Conservation (phyloP, 345 rosid species). For the Raphanus raphanistrum region DNA sequence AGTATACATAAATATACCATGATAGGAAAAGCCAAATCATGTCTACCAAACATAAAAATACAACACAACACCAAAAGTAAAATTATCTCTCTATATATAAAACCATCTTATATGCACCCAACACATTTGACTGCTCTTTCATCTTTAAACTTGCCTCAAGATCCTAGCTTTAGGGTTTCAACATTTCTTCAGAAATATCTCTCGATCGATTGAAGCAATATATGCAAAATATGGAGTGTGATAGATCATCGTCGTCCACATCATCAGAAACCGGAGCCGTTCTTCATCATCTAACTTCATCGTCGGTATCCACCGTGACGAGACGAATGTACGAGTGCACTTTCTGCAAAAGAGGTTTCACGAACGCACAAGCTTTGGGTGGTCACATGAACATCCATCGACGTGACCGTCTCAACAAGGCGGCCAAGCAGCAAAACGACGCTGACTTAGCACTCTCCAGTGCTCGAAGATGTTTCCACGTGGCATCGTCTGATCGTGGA, state of each 20-base stretch:
- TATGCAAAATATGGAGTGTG: slow-evolving; percentile 30
- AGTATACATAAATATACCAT: slow-evolving; percentile 7
- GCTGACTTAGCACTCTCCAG: slow-evolving; percentile 32
- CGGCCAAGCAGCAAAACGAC: slow-evolving; percentile 38
- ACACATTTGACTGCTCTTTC: slow-evolving; percentile 14
- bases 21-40: slow-evolving; percentile 27
- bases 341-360: slow-evolving; percentile 92
- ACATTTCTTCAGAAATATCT: background rate
- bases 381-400: slow-evolving; percentile 79
- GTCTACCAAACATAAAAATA: slow-evolving; percentile 29
- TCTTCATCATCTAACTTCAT: background rate
- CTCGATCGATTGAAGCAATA: background rate
- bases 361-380: slow-evolving; percentile 83
- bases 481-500: slow-evolving; percentile 34
- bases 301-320: slow-evolving; percentile 33
- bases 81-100: slow-evolving; percentile 12
- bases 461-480: slow-evolving; percentile 43
- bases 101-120: slow-evolving; percentile 26
- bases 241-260: slow-evolving; percentile 37
- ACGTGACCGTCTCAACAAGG: slow-evolving; percentile 68
- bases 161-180: slow-evolving; percentile 14
- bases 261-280: slow-evolving; percentile 32
- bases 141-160: slow-evolving; percentile 15
- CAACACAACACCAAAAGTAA: slow-evolving; percentile 11
- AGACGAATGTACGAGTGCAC: slow-evolving; percentile 61